phyloP scores from a whole-genome alignment of 352 stramenopile species.

The Globisporangium perplexum region DNA sequence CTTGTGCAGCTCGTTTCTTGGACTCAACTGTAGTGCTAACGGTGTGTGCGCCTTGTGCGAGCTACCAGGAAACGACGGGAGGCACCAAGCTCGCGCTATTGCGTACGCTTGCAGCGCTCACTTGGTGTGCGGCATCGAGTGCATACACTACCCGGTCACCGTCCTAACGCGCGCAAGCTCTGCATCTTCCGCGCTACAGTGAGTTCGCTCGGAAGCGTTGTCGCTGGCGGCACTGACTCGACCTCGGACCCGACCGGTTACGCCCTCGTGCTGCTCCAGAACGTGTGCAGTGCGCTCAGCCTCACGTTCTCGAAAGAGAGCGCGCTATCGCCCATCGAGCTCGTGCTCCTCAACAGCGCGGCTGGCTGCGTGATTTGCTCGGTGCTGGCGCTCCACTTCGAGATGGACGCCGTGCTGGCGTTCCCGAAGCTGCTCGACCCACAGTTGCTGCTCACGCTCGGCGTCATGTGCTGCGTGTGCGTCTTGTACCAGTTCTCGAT shows the following conservation, averaged over 20 bases:
- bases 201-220: slow-evolving; percentile 42
- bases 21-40: background rate
- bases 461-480: slow-evolving; percentile 59
- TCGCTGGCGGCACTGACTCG: slow-evolving; percentile 56
- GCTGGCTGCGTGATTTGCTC: slow-evolving; percentile 40
- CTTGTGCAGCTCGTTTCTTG: background rate
- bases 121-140: background rate
- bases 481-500: slow-evolving; percentile 74
- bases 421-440: slow-evolving; percentile 25
- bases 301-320: slow-evolving; percentile 69
- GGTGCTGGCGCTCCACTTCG: slow-evolving; percentile 30
- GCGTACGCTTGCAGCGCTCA: slow-evolving; percentile 18
- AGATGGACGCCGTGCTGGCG: slow-evolving; percentile 28
- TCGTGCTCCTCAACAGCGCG: slow-evolving; percentile 54
- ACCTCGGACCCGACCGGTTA: slow-evolving; percentile 38
- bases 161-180: background rate
- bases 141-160: no score
- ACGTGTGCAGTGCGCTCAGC: slow-evolving; percentile 55
- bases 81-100: slow-evolving; percentile 57
- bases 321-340: slow-evolving; percentile 33
- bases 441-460: slow-evolving; percentile 25
- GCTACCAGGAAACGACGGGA: slow-evolving; percentile 30
- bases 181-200: slow-evolving; percentile 21
- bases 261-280: slow-evolving; percentile 58
- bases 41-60: background rate